Base-by-base conservation (phyloP, 139 green algal genomes). In the Microglena sp. region DNA sequence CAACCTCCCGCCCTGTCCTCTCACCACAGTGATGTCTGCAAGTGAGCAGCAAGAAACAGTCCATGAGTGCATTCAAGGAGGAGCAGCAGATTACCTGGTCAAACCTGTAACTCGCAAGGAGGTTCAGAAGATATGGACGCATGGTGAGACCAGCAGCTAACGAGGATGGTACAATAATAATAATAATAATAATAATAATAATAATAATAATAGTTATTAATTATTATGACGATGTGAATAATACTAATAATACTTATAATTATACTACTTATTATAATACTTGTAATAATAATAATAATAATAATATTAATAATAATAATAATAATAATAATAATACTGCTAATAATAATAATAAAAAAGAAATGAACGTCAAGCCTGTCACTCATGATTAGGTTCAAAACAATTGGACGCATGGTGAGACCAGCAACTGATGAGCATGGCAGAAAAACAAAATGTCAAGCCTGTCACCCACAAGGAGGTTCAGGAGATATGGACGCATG, bases 361-460 rank as follows among this genome's bases (percentile, higher is more conserved):
- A n/a, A 22, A 15, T 18, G 18, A 11, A 31, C 36, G 66, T 96
- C 6, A 96, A 96, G 74, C 90, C 90, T 0, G 80, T 96, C 3
- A 95, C 85, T 0, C 81, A 79, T 33, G 95, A 94, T 71, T 86
- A 95, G 71, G 80, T 96, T 26, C 79, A 89, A 66, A 80, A 89
- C 66, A 18, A n/a, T 50, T 50, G 40, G 40, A 11, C 40, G 11
- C n/a, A n/a, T n/a, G 88, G 80, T 96, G 89, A 96, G 96, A 89
- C 90, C 79, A 6, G 80, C 85, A 21, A 90, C 89, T 53, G 84
- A 95, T 66, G 68, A 84, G 2, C 68, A 82, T 34, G 82, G 91
- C 91, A 4, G 91, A 96, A 66, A 90, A 97, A 61, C 96, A 95
- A 53, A 71, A 95, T 32, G 68, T 96, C 11, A 97, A 97, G 74